A percentile compares a stretch with the other conserved stretches of the same genome.
Conservation (phyloP, 305 asterid genomes). For the Nicotiana rustica region DNA sequence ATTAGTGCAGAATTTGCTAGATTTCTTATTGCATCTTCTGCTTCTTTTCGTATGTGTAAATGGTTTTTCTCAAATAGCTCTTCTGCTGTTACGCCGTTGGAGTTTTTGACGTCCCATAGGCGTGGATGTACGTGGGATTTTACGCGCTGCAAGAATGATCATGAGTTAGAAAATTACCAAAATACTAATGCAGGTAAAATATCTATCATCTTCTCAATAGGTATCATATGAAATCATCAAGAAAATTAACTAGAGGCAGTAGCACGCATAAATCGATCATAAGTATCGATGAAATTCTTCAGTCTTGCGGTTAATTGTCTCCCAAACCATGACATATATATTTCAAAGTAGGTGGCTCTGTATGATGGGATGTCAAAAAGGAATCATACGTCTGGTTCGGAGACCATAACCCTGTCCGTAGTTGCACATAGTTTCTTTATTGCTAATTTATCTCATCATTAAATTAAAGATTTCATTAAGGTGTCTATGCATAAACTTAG, state of each 20-base stretch:
- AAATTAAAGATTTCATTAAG: background rate
- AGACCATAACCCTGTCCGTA: background rate
- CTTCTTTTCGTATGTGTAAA: background rate
- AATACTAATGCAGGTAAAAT: background rate
- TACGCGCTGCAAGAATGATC: background rate
- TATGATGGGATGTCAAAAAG: background rate
- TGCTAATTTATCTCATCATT: too few relatives aligned
- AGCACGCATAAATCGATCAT: background rate
- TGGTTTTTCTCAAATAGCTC: slow-evolving; percentile 30
- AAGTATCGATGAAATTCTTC: background rate
- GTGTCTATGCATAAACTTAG: background rate
- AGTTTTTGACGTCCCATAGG: slow-evolving; percentile 22
- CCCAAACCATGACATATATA: background rate
- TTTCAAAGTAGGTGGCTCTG: background rate
- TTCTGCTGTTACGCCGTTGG: slow-evolving; percentile 5
- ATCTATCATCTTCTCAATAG: background rate
- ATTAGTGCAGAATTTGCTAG: background rate
- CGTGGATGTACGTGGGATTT: slow-evolving; percentile 18
- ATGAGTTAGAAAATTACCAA: background rate
- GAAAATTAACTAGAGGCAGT: background rate
- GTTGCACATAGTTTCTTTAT: too few relatives aligned
- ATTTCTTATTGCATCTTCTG: slow-evolving; percentile 13
- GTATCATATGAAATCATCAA: background rate
- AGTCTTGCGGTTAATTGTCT: background rate
- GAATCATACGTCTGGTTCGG: background rate